These are phyloP conservation scores for Pyrenochaeta sp. DNA, from an alignment of 2,329 filamentous ascomycete genomes.

Conservation along the genomic window DNA sequence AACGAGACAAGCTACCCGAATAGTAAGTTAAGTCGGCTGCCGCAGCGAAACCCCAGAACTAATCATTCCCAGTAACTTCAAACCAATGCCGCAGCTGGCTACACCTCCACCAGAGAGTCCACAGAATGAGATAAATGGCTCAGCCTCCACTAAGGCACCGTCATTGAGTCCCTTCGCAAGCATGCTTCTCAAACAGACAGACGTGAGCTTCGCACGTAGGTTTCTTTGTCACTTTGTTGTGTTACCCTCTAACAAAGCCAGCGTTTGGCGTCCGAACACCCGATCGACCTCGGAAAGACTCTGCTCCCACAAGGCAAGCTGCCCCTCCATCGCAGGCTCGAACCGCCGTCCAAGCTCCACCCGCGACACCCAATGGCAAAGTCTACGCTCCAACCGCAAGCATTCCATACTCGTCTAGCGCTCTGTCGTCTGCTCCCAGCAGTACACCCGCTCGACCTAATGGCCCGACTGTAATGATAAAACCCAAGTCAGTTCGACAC, in stretches of 20 bases:
- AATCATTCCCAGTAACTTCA: conserved; percentile 40
- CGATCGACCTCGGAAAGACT: conserved; percentile 17
- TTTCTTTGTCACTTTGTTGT: neutral
- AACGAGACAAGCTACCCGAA: conserved; percentile 73
- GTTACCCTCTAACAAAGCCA: conserved; percentile 24
- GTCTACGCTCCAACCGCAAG: conserved; percentile 23
- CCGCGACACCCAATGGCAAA: conserved; percentile 17
- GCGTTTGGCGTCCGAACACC: conserved; percentile 20
- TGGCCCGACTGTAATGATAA: conserved; percentile 59
- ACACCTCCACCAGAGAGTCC: conserved; percentile 43
- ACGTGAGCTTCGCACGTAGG: conserved; percentile 49
- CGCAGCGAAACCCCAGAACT: conserved; percentile 8
- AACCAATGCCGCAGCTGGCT: conserved; percentile 38
- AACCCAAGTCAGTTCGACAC: conserved; percentile 52
- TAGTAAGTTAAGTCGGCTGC: conserved; percentile 64
- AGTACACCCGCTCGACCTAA: conserved; percentile 27
- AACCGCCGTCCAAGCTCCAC: conserved; percentile 12
- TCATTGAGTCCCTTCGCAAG: conserved; percentile 62
- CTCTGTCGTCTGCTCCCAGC: conserved; percentile 19
- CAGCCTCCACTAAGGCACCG: conserved; percentile 18
- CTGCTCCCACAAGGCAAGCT: conserved; percentile 16
- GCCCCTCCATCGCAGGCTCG: conserved; percentile 18
- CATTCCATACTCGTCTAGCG: conserved; percentile 20
- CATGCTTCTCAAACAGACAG: conserved; percentile 59
- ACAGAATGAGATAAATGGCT: conserved; percentile 27